Evolutionary conservation across 108 stramenopile species (phyloP).

Genomic region (Conticribra guillardii): DNA sequence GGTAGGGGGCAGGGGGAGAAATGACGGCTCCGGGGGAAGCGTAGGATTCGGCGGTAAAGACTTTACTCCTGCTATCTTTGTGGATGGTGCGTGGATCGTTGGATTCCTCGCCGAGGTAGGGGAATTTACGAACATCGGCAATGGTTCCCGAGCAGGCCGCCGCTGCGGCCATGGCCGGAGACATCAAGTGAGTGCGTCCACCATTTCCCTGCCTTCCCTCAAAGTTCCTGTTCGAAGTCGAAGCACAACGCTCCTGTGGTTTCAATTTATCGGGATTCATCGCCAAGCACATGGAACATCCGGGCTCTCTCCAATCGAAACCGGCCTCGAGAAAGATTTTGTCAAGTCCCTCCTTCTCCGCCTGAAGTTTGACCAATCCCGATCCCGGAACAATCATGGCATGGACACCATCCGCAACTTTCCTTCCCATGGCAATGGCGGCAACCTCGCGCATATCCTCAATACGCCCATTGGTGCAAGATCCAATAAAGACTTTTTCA

Average conservation of each 20-base stretch:
- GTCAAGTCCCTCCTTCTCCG: constrained; percentile 92
- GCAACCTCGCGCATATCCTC: constrained; percentile 94
- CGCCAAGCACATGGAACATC: constrained; percentile 95
- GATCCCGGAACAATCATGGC: constrained; percentile 96
- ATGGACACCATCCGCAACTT: constrained; percentile 84
- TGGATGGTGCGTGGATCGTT: constrained; percentile 64
- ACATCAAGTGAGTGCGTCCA: constrained; percentile 92
- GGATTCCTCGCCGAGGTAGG: constrained; percentile 70
- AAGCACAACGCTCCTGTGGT: constrained; percentile 92
- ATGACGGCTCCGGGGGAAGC: constrained; percentile 72
- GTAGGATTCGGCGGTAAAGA: constrained; percentile 70
- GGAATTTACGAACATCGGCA: constrained; percentile 88
- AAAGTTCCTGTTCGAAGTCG: constrained; percentile 95
- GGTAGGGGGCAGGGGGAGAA: constrained; percentile 81
- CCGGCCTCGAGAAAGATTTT: constrained; percentile 90
- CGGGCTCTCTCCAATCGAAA: constrained; percentile 96
- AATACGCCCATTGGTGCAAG: constrained; percentile 95
- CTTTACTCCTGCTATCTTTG: constrained; percentile 52
- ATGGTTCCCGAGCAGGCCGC: constrained; percentile 86
- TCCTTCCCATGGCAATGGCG: constrained; percentile 87
- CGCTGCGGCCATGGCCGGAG: constrained; percentile 93
- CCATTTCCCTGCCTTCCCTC: constrained; percentile 95
- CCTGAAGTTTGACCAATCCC: constrained; percentile 93
- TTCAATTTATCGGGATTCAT: constrained; percentile 95
- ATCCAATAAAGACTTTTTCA: constrained; percentile 93